Base-by-base conservation (phyloP, 345 rosid species). In the Aquilaria yunnanensis region DNA sequence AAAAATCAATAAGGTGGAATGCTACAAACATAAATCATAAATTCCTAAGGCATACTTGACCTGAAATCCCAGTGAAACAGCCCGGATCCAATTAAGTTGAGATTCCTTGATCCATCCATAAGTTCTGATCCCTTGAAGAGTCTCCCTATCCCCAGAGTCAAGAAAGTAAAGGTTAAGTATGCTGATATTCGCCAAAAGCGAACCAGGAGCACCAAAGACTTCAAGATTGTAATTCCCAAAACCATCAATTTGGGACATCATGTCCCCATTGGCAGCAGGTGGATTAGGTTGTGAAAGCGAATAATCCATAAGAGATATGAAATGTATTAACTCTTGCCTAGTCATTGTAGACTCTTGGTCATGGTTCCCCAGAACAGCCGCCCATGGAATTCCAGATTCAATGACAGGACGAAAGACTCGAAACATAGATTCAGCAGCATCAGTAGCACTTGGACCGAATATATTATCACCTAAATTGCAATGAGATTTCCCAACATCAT, bases 31-130 rank as follows among this genome's bases (percentile, higher is more conserved):
- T 5, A 8, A 47, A 33, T 34, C 32, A 34, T 58, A 13, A 6
- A 51, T 16, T 54, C 13, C 33, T 33, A 33, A 45, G 32, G 57
- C 60, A 46, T 37, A 16, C 4, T 31, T 33, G 56, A 87, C 94
- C 94, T 71, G 76, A 68, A 74, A 70, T 67, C 68, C 60, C 58
- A 59, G 54, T 56, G 87, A 83, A 67, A 77, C 51, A 61, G 77
- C 75, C 53, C 32, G 85, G 71, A 92, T 79, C 98, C 96, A 92
- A 58, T 0, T 65, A 65, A 89, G 96, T 66, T 92, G 96, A 57
- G 98, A 92, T 46, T 87, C 96, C 81, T 77, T 87, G 57, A 89
- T 89, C 84, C 87, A 92, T 55, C 96, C 98, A 62, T 89, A 89
- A 9, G 96, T 87, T 69, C 77, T 81, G 67, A 51, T 61, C 65